Conservation (phyloP, 805 yeast species). For the Metschnikowia gelsemii region DNA sequence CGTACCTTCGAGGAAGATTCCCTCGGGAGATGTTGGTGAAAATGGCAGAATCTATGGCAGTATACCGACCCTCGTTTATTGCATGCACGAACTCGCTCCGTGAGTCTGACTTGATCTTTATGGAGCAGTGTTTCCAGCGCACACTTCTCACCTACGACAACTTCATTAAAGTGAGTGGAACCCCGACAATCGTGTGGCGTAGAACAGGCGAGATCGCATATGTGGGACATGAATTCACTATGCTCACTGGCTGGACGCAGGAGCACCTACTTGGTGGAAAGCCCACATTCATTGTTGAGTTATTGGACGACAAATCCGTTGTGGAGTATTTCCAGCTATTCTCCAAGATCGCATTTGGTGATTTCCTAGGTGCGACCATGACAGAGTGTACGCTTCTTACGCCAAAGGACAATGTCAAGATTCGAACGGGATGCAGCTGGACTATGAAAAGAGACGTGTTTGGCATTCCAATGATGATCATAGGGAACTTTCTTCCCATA, state of each 20-base stretch:
- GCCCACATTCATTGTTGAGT: slow-evolving; percentile 72
- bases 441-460: slow-evolving; percentile 92
- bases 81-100: slow-evolving; percentile 87
- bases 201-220: slow-evolving; percentile 94
- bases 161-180: slow-evolving; percentile 80
- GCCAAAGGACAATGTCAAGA: slow-evolving; percentile 49
- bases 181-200: slow-evolving; percentile 95
- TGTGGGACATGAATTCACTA: slow-evolving; percentile 90
- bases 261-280: slow-evolving; percentile 61
- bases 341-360: slow-evolving; percentile 84
- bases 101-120: slow-evolving; percentile 87
- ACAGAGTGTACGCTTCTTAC: slow-evolving; percentile 78
- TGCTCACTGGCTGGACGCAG: slow-evolving; percentile 85
- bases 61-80: slow-evolving; percentile 87
- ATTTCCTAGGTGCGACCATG: slow-evolving; percentile 83
- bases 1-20: slow-evolving; percentile 71
- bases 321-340: slow-evolving; percentile 85
- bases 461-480: slow-evolving; percentile 95
- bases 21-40: slow-evolving; percentile 66
- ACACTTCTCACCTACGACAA: slow-evolving; percentile 86
- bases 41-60: slow-evolving; percentile 86
- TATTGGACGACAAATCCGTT: slow-evolving; percentile 84
- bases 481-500: slow-evolving; percentile 89
- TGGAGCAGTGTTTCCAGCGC: slow-evolving; percentile 95
- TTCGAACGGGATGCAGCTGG: slow-evolving; percentile 85